Evolutionary conservation across 192 early-diverging fungal species (phyloP).

Genomic region (Oehlia diaphana): DNA sequence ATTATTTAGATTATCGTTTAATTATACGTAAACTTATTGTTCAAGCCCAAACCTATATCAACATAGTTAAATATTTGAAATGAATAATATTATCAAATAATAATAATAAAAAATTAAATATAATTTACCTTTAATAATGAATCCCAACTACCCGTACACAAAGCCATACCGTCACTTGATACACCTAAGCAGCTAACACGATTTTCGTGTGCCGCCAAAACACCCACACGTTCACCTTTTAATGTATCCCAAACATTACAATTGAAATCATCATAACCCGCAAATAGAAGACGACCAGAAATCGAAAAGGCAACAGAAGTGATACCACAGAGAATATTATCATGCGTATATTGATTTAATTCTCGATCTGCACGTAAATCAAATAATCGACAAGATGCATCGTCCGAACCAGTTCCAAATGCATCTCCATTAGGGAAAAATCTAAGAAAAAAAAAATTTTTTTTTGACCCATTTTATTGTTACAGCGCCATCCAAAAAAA

Average conservation of each 20-base stretch:
- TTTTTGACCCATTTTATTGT: neutral
- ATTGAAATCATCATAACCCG: conserved; percentile 99
- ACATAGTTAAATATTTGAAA: neutral
- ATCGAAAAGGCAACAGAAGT: conserved; percentile 97
- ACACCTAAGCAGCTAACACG: conserved; percentile 96
- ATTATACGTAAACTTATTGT: neutral
- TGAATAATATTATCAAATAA: neutral
- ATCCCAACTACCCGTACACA: conserved; percentile 99
- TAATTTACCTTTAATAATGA: conserved; percentile 87
- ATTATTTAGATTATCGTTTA: neutral
- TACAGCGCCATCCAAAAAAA: too few relatives aligned
- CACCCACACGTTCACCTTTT: conserved; percentile 92
- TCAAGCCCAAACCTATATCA: conserved; percentile 4
- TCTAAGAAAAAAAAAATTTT: conserved; percentile 40
- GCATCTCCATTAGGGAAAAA: conserved; percentile 99
- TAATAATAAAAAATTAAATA: neutral
- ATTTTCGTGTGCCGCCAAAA: conserved; percentile 94
- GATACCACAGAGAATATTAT: conserved; percentile 98
- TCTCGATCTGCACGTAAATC: conserved; percentile 98
- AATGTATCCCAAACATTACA: conserved; percentile 99
- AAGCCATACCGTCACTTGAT: conserved; percentile 95
- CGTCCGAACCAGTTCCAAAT: conserved; percentile 97
- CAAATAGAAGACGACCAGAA: conserved; percentile 95
- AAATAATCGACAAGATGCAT: conserved; percentile 96
- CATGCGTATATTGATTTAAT: conserved; percentile 97